Evolutionary conservation across 192 early-diverging fungal species (phyloP), one percentile per base, ranked within the genome.

Genomic region (Rhizophlyctis rosea): DNA sequence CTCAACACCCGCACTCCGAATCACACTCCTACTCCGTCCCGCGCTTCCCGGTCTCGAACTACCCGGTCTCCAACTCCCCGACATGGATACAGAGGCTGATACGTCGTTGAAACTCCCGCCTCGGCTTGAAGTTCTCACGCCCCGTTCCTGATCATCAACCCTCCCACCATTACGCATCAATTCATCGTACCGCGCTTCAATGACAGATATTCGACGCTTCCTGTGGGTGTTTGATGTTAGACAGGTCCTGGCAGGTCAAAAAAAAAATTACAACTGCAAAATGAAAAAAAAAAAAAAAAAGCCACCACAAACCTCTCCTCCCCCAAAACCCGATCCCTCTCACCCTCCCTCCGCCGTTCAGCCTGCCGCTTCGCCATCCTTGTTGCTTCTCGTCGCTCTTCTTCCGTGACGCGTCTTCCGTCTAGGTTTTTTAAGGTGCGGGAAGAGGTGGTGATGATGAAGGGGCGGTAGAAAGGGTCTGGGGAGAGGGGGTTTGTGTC

Each of bases 401-500:
- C 81, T 47, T 83, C 81, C 0, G 25, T 56, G 24, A 83, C 67
- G 27, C 76, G 54, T 36, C 64, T 55, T 5, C 81, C 79, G 57
- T 81, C 79, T 21, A 83, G 54, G 52, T 71, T 23, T 51, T 77
- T 81, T 0, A 83, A 47, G 13, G 52, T 62, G 24, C 58, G 63
- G 49, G 72, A 60, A 28, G 68, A 51, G 39, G n/a, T n/a, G n/a
- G 68, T 70, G 28, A 79, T 66, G 5, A 81, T 9, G 24, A 79
- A 67, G 7, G 75, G 47, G 24, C 74, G 67, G 50, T 75, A 76
- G 33, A 63, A 62, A 4, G 49, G 54, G 23, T 78, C 69, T 11
- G 32, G 18, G 28, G 33, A 44, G 23, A 80, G 64, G n/a, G 61
- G 59, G 44, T 80, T 78, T 31, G 25, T n/a, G 23, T 78, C 67